These are phyloP conservation scores for Russula dissimulans DNA, from an alignment of 768 basidiomycete species.

Conservation along the genomic window DNA sequence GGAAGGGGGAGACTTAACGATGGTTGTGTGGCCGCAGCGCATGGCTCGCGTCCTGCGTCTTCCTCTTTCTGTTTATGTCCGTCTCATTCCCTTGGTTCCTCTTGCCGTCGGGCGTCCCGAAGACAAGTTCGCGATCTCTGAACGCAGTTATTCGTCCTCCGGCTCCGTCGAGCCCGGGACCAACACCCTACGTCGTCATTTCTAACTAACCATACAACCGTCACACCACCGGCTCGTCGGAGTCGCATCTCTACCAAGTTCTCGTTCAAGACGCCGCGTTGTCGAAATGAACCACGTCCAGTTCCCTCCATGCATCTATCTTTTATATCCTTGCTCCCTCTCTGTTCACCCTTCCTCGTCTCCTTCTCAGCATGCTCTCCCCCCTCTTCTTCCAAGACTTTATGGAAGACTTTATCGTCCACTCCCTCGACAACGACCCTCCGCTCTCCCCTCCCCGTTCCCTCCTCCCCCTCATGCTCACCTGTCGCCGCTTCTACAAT, in stretches of 20 bases:
- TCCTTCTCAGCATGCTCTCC: conserved; percentile 1
- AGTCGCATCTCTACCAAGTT: conserved; percentile 13
- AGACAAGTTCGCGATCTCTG: conserved; percentile 12
- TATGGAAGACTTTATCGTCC: conserved; percentile 66
- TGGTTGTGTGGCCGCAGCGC: no score
- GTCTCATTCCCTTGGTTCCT: neutral
- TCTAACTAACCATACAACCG: conserved; percentile 10
- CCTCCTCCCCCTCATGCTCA: conserved; percentile 44
- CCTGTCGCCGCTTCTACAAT: conserved; percentile 40
- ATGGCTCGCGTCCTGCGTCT: neutral
- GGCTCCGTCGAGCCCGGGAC: conserved; percentile 12
- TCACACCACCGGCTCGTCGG: conserved; percentile 18
- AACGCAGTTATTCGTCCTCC: neutral
- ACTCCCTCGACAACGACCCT: conserved; percentile 35
- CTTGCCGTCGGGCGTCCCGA: conserved; percentile 8
- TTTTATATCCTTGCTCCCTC: conserved; percentile 13
- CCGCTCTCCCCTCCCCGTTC: conserved; percentile 48
- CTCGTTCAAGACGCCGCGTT: conserved; percentile 16
- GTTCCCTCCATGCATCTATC: conserved; percentile 1
- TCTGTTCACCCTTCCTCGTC: neutral
- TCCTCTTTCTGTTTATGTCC: neutral
- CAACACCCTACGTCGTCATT: conserved; percentile 15
- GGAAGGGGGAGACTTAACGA: no score
- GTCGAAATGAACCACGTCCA: conserved; percentile 14
- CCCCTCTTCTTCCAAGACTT: conserved; percentile 41